phyloP scores from a whole-genome alignment of 768 basidiomycete genomes.

The Pulveroboletus frians region DNA sequence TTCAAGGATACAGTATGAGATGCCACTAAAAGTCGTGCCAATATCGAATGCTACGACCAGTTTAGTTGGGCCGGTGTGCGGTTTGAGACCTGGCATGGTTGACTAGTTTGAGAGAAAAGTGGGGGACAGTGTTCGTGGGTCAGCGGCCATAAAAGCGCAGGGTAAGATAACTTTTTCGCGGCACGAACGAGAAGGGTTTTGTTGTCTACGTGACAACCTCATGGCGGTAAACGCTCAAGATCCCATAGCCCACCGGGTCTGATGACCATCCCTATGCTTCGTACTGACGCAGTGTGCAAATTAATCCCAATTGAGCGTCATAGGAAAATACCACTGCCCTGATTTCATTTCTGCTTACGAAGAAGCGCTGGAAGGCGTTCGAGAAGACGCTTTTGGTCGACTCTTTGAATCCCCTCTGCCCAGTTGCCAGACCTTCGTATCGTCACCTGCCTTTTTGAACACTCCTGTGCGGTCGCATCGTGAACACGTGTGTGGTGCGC shows the following conservation, averaged over 20 bases:
- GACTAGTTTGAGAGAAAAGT: neutral
- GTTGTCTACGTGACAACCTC: neutral
- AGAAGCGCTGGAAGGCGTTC: neutral
- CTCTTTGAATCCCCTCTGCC: neutral
- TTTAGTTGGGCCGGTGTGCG: constrained; percentile 15
- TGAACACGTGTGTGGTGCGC: no score
- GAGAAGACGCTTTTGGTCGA: neutral
- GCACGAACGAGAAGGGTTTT: neutral
- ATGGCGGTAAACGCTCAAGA: neutral
- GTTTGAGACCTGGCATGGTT: constrained; percentile 5
- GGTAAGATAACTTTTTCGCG: neutral
- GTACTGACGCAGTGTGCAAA: neutral
- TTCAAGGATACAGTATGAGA: constrained; percentile 7
- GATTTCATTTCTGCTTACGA: neutral
- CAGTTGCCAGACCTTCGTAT: neutral
- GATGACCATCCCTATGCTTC: neutral
- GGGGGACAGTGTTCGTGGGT: neutral
- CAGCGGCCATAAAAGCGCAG: neutral
- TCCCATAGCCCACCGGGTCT: neutral
- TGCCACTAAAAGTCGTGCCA: no score
- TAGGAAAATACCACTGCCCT: neutral
- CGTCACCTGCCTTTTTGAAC: no score
- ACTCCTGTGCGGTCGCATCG: no score
- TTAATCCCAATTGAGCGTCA: neutral
- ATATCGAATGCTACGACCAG: constrained; percentile 23